A percentile compares a stretch with the other conserved stretches of the same genome.
phyloP scores from a whole-genome alignment of 2,329 filamentous ascomycete genomes.

The Aspergillus pseudoterreus region DNA sequence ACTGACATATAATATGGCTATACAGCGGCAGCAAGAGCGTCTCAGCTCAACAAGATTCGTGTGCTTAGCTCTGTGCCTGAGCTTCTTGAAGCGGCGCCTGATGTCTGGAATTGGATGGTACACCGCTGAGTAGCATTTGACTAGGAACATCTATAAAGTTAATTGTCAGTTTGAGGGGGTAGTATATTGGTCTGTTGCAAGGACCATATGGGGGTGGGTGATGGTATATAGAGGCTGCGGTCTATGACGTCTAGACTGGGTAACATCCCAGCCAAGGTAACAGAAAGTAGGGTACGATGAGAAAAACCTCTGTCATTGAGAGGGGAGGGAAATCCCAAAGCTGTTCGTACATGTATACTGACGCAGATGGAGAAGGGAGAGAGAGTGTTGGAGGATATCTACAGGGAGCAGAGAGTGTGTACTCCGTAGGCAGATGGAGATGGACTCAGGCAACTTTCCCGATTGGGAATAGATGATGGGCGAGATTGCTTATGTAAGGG shows the following conservation, averaged over 20 bases:
- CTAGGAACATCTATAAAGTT: neutral
- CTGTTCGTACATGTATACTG: too few species aligned
- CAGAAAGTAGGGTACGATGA: neutral
- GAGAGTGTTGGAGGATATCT: too few species aligned
- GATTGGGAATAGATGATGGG: too few species aligned
- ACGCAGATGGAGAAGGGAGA: too few species aligned
- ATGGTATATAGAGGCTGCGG: neutral
- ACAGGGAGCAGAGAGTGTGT: too few species aligned
- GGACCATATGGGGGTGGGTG: neutral
- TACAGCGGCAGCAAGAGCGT: neutral
- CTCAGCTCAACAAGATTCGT: neutral
- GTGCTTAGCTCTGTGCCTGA: too few species aligned
- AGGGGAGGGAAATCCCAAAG: neutral
- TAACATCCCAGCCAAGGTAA: constrained; percentile 13
- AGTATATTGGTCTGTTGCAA: constrained; percentile 12
- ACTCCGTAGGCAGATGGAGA: too few species aligned
- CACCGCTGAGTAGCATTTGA: neutral
- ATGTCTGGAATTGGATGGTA: neutral
- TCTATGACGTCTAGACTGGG: constrained; percentile 20
- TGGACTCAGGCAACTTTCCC: too few species aligned
- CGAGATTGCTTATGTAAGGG: too few species aligned
- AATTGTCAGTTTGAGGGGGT: neutral
- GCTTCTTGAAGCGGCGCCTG: too few species aligned
- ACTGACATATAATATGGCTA: neutral
- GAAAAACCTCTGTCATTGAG: too few species aligned